These are phyloP conservation scores for Xerocomellus dryophilus DNA, from an alignment of 768 basidiomycete genomes.

Conservation along the genomic window DNA sequence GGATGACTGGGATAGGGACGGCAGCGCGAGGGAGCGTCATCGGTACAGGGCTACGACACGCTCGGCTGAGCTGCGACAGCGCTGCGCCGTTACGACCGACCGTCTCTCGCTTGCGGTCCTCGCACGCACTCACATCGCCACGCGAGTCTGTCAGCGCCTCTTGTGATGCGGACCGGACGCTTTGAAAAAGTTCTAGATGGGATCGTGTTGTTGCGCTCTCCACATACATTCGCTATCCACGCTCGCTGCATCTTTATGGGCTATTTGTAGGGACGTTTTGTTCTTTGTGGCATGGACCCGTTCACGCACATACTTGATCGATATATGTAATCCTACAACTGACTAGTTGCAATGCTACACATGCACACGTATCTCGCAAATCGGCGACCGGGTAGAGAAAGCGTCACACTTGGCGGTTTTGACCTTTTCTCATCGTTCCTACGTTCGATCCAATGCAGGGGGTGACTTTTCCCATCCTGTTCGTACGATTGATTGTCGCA, in stretches of 20 bases:
- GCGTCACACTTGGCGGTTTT: background rate
- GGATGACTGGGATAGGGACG: constrained; percentile 50
- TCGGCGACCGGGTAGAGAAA: background rate
- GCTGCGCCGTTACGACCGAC: constrained; percentile 3
- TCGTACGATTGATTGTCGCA: background rate
- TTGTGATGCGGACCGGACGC: constrained; percentile 7
- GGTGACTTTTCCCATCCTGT: background rate
- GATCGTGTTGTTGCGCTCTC: background rate
- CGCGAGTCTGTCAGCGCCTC: background rate
- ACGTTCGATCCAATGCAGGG: background rate
- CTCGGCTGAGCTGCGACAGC: constrained; percentile 16
- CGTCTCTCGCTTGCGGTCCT: constrained; percentile 5
- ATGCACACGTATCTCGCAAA: background rate
- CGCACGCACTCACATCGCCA: background rate
- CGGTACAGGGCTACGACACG: constrained; percentile 8
- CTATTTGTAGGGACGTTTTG: background rate
- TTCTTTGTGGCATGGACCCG: background rate
- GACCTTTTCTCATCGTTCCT: background rate
- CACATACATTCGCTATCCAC: background rate
- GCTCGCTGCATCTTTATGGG: background rate
- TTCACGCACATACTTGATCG: constrained; percentile 1
- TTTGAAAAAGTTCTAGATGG: background rate
- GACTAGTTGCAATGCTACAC: constrained; percentile 13
- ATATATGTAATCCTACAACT: constrained; percentile 8
- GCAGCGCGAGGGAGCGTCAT: constrained; percentile 35